A percentile compares a stretch with the other conserved stretches of the same genome.
Conservation (phyloP, 305 asterid species). For the Fraxinus nigra region DNA sequence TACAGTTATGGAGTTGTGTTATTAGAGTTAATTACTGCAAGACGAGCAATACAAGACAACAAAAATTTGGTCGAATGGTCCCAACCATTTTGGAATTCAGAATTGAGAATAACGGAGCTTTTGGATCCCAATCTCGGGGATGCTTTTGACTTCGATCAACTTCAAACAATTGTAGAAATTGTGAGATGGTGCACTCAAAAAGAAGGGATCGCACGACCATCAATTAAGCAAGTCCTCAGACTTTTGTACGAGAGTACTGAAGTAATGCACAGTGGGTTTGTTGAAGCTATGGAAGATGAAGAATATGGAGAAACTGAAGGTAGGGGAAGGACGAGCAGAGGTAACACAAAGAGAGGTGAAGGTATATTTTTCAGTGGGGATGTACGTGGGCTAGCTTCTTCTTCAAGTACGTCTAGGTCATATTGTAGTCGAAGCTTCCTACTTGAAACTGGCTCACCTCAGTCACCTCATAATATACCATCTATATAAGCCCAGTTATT, state of each 20-base stretch:
- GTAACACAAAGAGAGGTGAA: constrained; percentile 37
- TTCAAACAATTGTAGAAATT: constrained; percentile 50
- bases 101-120: constrained; percentile 56
- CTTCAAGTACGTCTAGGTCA: constrained; percentile 91
- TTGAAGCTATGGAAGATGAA: constrained; percentile 76
- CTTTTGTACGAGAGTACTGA: constrained; percentile 76
- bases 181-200: constrained; percentile 82
- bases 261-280: constrained; percentile 66
- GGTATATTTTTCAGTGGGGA: constrained; percentile 58
- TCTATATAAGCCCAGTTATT: constrained; percentile 33
- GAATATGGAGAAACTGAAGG: constrained; percentile 46
- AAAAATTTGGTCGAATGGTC: constrained; percentile 86
- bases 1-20: constrained; percentile 88
- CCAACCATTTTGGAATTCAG: constrained; percentile 47
- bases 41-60: constrained; percentile 88
- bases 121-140: constrained; percentile 69
- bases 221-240: constrained; percentile 90
- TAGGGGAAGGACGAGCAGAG: constrained; percentile 56
- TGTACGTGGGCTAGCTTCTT: constrained; percentile 69
- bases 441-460: constrained; percentile 75
- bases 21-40: constrained; percentile 66
- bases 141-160: constrained; percentile 71
- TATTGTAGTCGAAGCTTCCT: constrained; percentile 80
- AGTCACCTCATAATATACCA: constrained; percentile 55
- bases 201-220: constrained; percentile 79